Conservation (phyloP, 371 early-diverging fungal species). For the Vairimorpha necatrix region DNA sequence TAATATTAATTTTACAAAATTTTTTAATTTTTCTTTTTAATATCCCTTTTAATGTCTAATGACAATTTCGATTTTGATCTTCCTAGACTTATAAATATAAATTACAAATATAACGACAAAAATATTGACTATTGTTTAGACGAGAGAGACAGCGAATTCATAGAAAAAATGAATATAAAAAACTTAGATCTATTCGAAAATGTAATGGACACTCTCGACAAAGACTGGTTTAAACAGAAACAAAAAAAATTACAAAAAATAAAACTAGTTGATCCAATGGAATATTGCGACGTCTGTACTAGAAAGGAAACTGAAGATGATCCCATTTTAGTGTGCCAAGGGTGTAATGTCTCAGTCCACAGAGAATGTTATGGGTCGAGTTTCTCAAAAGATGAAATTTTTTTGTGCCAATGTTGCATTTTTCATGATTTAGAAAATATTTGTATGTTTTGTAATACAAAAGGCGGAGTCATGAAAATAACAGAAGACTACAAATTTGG, state of each 20-base stretch:
- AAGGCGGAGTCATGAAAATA: constrained; percentile 56
- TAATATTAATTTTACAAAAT: too few relatives aligned
- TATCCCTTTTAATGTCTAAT: not conserved
- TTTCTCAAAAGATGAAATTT: constrained; percentile 47
- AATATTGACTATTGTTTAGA: constrained; percentile 25
- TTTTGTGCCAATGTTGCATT: constrained; percentile 63
- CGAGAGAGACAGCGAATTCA: constrained; percentile 12
- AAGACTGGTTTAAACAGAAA: constrained; percentile 56
- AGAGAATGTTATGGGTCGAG: constrained; percentile 64
- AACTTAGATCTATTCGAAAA: constrained; percentile 45
- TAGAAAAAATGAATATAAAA: not conserved
- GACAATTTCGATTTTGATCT: not conserved
- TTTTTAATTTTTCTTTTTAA: not conserved
- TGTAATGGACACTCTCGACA: constrained; percentile 60
- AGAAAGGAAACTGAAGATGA: constrained; percentile 35
- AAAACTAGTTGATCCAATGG: constrained; percentile 7
- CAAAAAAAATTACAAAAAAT: constrained; percentile 44
- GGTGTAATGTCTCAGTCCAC: constrained; percentile 64
- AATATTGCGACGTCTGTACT: constrained; percentile 63
- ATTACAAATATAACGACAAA: constrained; percentile 1
- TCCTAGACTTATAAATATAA: constrained; percentile 4
- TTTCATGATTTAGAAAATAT: constrained; percentile 4
- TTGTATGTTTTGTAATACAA: constrained; percentile 56
- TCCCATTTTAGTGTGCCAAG: constrained; percentile 59
- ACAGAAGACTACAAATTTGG: constrained; percentile 57